Base-by-base conservation (phyloP, 306 rosid species). In the Hippophae gyantsensis region DNA sequence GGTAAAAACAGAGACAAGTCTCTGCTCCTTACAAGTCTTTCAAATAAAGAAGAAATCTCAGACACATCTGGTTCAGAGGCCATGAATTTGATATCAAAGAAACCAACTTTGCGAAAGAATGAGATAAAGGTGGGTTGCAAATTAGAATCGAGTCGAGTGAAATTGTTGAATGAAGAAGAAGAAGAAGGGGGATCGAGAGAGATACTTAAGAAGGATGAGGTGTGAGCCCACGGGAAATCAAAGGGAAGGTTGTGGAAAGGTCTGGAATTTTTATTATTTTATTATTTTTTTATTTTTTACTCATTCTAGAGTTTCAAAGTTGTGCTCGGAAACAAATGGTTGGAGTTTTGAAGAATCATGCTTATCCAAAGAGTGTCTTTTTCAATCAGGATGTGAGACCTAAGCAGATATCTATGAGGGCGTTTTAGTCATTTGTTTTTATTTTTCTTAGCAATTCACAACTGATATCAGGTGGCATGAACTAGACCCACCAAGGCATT, bases 1-100 rank as follows among this genome's bases (percentile, higher is more conserved):
- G 97, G 95, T 5, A 83, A 1, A 42, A 84, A 66, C 61, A 79
- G 54, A 48, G 92, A 57, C 10, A 76, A 10, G 71, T 90, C 86
- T 40, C 79, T 66, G 70, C 65, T 77, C 60, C 79, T 57, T 3
- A 61, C n/a, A 10, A 79, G 9, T 48, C 89, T 62, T 8, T 77
- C 89, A 6, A 83, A 73, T 5, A 73, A 6, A 1, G 87, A 45
- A 3, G 80, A 59, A 9, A 81, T n/a, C 56, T 86, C 82, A 1
- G 83, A 58, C 7, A 52, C 43, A 5, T 76, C 81, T 0, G 77
- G 25, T 2, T 76, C 84, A 3, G 94, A 87, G 59, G 87, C 86
- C 96, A 90, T 89, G 3, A 61, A 42, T 26, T 8, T 9, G 51
- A 10, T 38, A 1, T 41, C 7, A 59, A 48, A 58, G 38, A 7